Evolutionary conservation across 805 yeast genomes (phyloP).

Genomic region (Cyberlindnera maclurae): DNA sequence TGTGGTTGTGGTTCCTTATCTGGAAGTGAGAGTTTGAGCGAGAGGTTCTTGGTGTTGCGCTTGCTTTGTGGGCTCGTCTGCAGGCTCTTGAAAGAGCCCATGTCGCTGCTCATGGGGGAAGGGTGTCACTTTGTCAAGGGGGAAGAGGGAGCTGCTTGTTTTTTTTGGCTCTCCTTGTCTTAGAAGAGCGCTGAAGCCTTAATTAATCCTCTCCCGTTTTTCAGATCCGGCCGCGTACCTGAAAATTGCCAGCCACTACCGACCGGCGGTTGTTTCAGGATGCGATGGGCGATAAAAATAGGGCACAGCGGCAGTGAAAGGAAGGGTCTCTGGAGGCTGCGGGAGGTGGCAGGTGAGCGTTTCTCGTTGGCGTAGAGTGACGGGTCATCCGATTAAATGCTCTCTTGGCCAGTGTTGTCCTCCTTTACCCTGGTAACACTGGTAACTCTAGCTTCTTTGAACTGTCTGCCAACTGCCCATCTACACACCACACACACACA

Average conservation of each 20-base stretch:
- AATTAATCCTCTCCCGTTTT: not conserved
- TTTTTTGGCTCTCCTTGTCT: too few relatives aligned
- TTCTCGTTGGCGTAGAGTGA: too few relatives aligned
- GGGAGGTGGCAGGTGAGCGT: too few relatives aligned
- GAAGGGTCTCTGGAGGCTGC: not conserved
- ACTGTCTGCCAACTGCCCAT: too few relatives aligned
- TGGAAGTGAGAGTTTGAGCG: slow-evolving; percentile 14
- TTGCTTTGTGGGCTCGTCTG: slow-evolving; percentile 19
- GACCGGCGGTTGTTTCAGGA: slow-evolving; percentile 4
- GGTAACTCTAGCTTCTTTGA: too few relatives aligned
- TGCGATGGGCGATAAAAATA: slow-evolving; percentile 1
- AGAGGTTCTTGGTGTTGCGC: slow-evolving; percentile 23
- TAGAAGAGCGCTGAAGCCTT: too few relatives aligned
- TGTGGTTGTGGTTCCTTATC: not conserved
- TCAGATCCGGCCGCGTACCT: slow-evolving; percentile 4
- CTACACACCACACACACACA: too few relatives aligned
- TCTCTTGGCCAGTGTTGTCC: too few relatives aligned
- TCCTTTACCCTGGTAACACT: too few relatives aligned
- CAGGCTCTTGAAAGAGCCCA: slow-evolving; percentile 5
- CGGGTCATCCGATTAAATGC: too few relatives aligned
- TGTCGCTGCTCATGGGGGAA: not conserved
- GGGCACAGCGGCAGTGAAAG: not conserved
- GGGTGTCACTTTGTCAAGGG: not conserved
- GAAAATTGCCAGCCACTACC: slow-evolving; percentile 2
- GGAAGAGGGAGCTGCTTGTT: too few relatives aligned